Evolutionary conservation across 306 rosid species (phyloP), one percentile per base, ranked within the genome.

Genomic region (Vachellia pachyceras): DNA sequence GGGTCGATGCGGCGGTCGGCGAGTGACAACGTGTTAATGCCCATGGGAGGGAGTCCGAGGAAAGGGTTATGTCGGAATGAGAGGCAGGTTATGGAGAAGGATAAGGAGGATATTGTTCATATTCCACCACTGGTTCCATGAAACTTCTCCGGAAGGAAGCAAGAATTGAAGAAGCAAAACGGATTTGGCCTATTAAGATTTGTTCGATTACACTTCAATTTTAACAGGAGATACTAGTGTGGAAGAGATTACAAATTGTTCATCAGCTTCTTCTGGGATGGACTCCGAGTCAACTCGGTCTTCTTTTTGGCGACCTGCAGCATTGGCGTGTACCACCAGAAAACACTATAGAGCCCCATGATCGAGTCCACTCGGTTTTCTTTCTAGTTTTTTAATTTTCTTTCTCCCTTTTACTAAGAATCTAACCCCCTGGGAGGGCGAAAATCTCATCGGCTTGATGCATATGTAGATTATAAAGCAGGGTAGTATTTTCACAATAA

Each of bases 1-100:
- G 79, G 68, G 39, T 44, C 55, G 50, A 67, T 85, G 79, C 84
- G 74, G 37, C 94, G 97, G 44, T 85, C 92, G 0, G 73, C 69
- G 4, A 89, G 90, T 74, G 85, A 57, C 80, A 86, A 72, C 81
- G 76, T 77, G 72, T 66, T 83, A 11, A 76, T 83, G 29, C 69
- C 73, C 1, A 35, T 69, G 36, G 44, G 44, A 0, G 86, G 65
- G 57, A 80, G 80, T 36, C 66, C 84, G 5, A 72, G 66, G 68
- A 87, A 83, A 35, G 89, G 87, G 70, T 6, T 66, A 7, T 83
- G 77, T 80, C 66, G 83, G 80, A 83, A 68, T 50, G 77, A 72
- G 22, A 39, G 35, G 0, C 71, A 69, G 73, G 89, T 25, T 3
- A 49, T 54, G 9, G 40, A 64, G 22, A 33, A 14, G 3, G 80